Conservation (phyloP, 257 asterid species). For the Henckelia pumila region DNA sequence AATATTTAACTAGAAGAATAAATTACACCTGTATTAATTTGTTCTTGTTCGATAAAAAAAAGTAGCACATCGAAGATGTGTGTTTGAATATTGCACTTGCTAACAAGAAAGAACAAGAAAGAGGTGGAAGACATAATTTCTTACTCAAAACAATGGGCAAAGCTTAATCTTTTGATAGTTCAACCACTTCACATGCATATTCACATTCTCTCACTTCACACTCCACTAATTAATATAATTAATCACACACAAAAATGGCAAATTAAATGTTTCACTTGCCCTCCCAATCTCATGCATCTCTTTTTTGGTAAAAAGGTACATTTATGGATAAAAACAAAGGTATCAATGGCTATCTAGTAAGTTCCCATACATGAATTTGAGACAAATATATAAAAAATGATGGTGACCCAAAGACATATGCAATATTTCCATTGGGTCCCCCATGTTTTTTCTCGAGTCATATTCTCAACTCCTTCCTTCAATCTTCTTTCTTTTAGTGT, state of each 20-base stretch:
- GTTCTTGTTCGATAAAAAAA: no score
- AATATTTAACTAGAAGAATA: no score
- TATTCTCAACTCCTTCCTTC: conserved; percentile 49
- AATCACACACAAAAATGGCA: conserved; percentile 7
- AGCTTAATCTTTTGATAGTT: neutral
- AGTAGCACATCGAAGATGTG: neutral
- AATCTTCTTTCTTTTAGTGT: conserved; percentile 16
- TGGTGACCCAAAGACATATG: conserved; percentile 50
- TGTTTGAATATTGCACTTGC: neutral
- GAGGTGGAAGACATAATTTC: neutral
- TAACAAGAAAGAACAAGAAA: neutral
- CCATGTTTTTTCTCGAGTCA: conserved; percentile 54
- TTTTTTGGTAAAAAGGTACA: no score
- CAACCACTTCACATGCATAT: neutral
- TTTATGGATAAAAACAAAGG: neutral
- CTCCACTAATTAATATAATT: conserved; percentile 23
- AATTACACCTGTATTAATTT: no score
- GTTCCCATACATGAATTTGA: neutral
- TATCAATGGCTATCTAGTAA: conserved; percentile 21
- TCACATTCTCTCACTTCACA: conserved; percentile 26
- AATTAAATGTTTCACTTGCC: conserved; percentile 19
- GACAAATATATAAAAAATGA: conserved; percentile 5
- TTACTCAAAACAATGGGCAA: neutral
- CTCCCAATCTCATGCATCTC: conserved; percentile 13
- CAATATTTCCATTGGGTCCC: conserved; percentile 65